Evolutionary conservation across 352 stramenopile species (phyloP), one percentile per base, ranked within the genome.

Genomic region (Globisporangium spinosum): DNA sequence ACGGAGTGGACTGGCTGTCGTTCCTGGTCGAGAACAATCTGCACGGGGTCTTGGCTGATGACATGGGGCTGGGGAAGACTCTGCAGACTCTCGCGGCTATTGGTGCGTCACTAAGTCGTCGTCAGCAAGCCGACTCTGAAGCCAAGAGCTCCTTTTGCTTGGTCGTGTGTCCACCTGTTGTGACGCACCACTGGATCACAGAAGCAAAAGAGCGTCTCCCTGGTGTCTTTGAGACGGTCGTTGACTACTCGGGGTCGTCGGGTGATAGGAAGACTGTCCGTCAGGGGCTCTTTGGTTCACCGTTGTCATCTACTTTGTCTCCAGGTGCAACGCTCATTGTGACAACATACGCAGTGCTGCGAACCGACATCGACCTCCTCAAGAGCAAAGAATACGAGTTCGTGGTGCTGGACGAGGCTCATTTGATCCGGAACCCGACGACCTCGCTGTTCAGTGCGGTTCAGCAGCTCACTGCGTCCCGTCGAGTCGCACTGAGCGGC

Each of bases 401-500:
- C 64, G 89, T 89, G 38, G 88, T 99, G 65, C 77, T 99, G 32
- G 98, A 99, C 61, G 98, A 99, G 88, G 97, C 95, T 6, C 98
- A 99, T 83, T 72, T 99, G 22, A 86, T 99, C 40, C 95, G 97
- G 20, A 99, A 99, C 74, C 95, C 96, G 12, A 89, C 90, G 53
- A 98, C 92, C 4, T 73, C 80, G 57, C 71, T 96, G 12, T 95
- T 97, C 53, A 85, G 83, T 65, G 90, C 96, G 29, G 91, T 97
- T 0, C 77, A 85, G 43, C 66, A 74, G 20, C 66, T 99, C 20
- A 73, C 70, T 53, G 79, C 93, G n/a, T 64, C 70, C 2, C 94
- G 99, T 76, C 89, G 95, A 47, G 67, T 99, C 17, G 93, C 97
- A 38, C 75, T 99, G 40, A 99, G 93, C 51, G 98, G 98, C 25